Base-by-base conservation (phyloP, 1,284 basidiomycete species). In the Rhodofomes roseus region DNA sequence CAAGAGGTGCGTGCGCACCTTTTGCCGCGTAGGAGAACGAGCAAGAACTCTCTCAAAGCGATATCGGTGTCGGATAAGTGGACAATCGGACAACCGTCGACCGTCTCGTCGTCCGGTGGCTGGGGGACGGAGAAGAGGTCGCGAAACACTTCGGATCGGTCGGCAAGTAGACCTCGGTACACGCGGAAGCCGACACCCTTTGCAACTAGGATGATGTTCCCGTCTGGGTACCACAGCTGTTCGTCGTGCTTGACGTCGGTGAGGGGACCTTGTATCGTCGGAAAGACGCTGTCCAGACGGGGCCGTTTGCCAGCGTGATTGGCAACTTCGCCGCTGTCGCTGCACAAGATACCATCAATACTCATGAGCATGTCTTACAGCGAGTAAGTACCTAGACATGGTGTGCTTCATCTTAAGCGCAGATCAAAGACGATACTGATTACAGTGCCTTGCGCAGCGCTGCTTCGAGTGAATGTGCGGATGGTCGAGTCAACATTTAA, bases 151-250 rank as follows among this genome's bases (percentile, higher is more conserved):
- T 56, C 23, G 3, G 66, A 68, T n/a, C 61, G 54, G 2, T 34
- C 51, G 6, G 59, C 48, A 9, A 66, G 54, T 20, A 65, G 9
- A 20, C 65, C 60, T 22, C 55, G 55, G 46, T 62, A 58, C 0
- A 68, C 63, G 3, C 58, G 54, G 54, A 66, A 68, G 2, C 36
- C 54, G 20, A 55, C 58, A 2, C 18, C 43, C n/a, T 44, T 51
- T 2, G 65, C 58, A n/a, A 60, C n/a, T 2, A 68, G 59, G 20
- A 68, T 44, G 34, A 68, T 31, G 36, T 60, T 68, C 12, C 66
- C 66, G 43, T 68, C 66, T 7, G 54, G 25, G 37, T 27, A 60
- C 66, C 66, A 67, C 36, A 65, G 37, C 29, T 64, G 57, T 2
- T 18, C 27, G 41, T 56, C 55, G 37, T 22, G 41, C 44, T 9